Base-by-base conservation (phyloP, 139 green algal species). In the Ettlia oleoabundans region DNA sequence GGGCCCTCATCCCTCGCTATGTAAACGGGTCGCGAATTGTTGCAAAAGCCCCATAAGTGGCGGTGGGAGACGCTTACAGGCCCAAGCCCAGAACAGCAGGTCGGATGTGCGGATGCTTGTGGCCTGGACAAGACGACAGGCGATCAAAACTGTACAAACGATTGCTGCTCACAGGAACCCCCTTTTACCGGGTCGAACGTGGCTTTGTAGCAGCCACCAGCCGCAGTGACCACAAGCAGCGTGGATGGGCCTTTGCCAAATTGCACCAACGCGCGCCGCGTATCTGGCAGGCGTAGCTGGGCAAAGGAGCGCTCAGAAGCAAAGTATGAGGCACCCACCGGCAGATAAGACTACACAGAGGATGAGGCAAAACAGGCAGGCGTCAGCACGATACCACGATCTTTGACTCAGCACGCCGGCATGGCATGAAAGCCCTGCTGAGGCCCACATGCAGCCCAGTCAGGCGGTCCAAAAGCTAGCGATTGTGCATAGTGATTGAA, bases 231-330 rank as follows among this genome's bases (percentile, higher is more conserved):
- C 2, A 98, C 83, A 43, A 94, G 63, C 32, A 98, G 78, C 3
- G 84, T 93, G 74, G 87, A 83, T 1, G 88, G 84, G 26, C 88
- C 47, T 6, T 83, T 18, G 0, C 88, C 91, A 87, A 97, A 97
- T 5, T 88, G 91, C 52, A 95, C 93, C 3, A 94, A 79, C 37
- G 82, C 84, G 18, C 76, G 76, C 21, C 42, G 43, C 5, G 47
- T 66, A 37, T 93, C 88, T 10, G 86, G 86, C 19, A 95, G 58
- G 7, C 85, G 81, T 69, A 94, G 96, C 87, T 98, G 94, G 6
- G 95, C 92, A 71, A 96, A 96, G 0, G 94, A 98, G 84, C 95
- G 95, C 86, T 98, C 94, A 0, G 88, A 95, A 10, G 86, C 85
- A 82, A 98, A 96, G 89, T 98, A 98, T 0, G 84, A 51, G 22